Conservation (phyloP, 441 rosid genomes). For the Croton setiger region DNA sequence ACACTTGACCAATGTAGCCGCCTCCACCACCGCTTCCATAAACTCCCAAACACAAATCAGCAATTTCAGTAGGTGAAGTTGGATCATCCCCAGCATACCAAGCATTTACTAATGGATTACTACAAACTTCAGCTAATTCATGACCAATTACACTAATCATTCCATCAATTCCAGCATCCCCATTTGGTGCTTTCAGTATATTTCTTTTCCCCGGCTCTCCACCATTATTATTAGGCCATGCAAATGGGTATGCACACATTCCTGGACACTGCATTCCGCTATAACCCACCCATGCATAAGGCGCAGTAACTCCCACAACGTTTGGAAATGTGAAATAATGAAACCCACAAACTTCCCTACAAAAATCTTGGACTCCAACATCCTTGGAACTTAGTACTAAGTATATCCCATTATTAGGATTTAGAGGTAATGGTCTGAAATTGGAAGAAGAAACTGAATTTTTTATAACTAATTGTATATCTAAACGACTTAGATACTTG, state of each 20-base stretch:
- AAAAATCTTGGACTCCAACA: constrained; percentile 63
- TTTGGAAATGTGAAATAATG: constrained; percentile 64
- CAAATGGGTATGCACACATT: constrained; percentile 62
- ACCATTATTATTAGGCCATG: constrained; percentile 45
- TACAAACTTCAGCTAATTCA: constrained; percentile 58
- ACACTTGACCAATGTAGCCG: constrained; percentile 51
- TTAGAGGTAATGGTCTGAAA: constrained; percentile 37
- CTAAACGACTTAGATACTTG: constrained; percentile 38
- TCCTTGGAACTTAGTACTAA: constrained; percentile 47
- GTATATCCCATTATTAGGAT: constrained; percentile 53
- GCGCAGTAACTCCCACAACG: constrained; percentile 47
- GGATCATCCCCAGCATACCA: constrained; percentile 69
- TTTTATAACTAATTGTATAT: constrained; percentile 53
- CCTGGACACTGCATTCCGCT: constrained; percentile 60
- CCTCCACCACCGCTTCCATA: constrained; percentile 61
- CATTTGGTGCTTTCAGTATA: constrained; percentile 51
- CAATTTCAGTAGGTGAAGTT: constrained; percentile 54
- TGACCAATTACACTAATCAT: constrained; percentile 69
- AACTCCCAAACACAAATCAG: constrained; percentile 54
- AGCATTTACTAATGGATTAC: constrained; percentile 56
- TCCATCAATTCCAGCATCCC: constrained; percentile 57
- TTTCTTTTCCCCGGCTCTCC: constrained; percentile 34
- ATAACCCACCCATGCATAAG: constrained; percentile 64
- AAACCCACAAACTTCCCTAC: constrained; percentile 61
- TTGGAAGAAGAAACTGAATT: constrained; percentile 31